phyloP scores from a whole-genome alignment of 75 land plant genomes.

The Pinus albicaulis region DNA sequence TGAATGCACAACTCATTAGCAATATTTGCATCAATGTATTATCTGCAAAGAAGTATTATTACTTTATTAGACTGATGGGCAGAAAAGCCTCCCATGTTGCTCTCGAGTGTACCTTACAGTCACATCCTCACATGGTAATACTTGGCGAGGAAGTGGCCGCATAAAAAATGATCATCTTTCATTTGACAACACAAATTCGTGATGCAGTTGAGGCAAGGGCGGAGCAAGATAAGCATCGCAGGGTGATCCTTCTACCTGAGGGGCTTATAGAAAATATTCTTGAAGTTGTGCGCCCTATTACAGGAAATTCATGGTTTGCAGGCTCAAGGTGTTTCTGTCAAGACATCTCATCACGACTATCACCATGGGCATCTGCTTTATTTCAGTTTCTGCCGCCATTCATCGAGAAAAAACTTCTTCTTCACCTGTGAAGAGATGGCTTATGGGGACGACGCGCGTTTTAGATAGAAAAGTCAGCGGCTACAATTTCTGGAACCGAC shows the following conservation, averaged over 20 bases:
- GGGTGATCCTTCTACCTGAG: conserved; percentile 94
- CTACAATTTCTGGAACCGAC: too few species aligned
- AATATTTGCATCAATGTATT: conserved; percentile 94
- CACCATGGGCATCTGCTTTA: conserved; percentile 96
- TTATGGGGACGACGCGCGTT: too few species aligned
- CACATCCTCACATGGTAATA: conserved; percentile 97
- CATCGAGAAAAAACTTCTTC: conserved; percentile 69
- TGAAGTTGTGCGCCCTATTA: conserved; percentile 86
- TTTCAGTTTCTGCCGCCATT: conserved; percentile 90
- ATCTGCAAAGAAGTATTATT: conserved; percentile 98
- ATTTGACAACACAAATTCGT: conserved; percentile 89
- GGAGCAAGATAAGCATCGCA: conserved; percentile 90
- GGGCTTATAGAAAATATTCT: conserved; percentile 96
- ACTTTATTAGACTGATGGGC: conserved; percentile 94
- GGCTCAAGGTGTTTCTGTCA: conserved; percentile 63
- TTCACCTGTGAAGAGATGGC: too few species aligned
- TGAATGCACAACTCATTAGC: conserved; percentile 96
- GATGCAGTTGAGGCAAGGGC: conserved; percentile 95
- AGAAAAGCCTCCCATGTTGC: conserved; percentile 89
- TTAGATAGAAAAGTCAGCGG: too few species aligned
- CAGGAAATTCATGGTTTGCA: conserved; percentile 93
- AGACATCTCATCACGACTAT: conserved; percentile 71
- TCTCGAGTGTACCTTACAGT: conserved; percentile 96
- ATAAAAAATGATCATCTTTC: conserved; percentile 88
- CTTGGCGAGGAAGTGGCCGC: conserved; percentile 94